Evolutionary conservation across 176 grass and related monocot species (phyloP).

Genomic region (Bromus sterilis): DNA sequence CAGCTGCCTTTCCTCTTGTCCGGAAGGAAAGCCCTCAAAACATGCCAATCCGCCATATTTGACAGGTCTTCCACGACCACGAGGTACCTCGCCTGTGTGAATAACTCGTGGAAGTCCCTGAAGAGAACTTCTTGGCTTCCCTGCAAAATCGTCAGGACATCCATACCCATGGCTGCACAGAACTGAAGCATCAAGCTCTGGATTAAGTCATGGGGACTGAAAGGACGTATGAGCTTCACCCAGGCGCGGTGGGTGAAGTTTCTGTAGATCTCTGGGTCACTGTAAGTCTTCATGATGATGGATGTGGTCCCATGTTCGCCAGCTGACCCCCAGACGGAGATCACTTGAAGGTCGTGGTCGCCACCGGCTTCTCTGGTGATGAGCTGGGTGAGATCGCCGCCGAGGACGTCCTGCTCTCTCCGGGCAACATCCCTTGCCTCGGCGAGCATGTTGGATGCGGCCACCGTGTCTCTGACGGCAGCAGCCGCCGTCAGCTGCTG

Average conservation of each 20-base stretch:
- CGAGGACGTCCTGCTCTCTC: neutral
- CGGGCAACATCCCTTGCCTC: neutral
- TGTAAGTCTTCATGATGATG: neutral
- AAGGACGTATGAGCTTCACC: neutral
- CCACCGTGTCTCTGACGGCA: neutral
- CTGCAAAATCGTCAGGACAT: neutral
- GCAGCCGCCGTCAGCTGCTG: neutral
- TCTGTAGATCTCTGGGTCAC: neutral
- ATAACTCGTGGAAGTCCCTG: neutral
- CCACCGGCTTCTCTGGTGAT: neutral
- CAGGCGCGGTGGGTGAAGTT: neutral
- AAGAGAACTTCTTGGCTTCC: neutral
- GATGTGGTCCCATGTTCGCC: neutral
- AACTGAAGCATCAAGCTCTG: neutral
- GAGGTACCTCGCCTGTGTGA: neutral
- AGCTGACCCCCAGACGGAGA: constrained; percentile 1
- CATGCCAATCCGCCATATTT: neutral
- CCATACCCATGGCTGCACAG: neutral
- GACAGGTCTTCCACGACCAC: constrained; percentile 26
- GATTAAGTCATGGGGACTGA: neutral
- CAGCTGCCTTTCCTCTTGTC: constrained; percentile 4
- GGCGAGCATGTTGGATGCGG: neutral
- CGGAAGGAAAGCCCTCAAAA: neutral
- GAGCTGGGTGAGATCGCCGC: neutral
- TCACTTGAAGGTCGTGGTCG: neutral